These are phyloP conservation scores for Lentithecium fluviatile DNA, from an alignment of 495 filamentous ascomycete genomes.

Conservation along the genomic window DNA sequence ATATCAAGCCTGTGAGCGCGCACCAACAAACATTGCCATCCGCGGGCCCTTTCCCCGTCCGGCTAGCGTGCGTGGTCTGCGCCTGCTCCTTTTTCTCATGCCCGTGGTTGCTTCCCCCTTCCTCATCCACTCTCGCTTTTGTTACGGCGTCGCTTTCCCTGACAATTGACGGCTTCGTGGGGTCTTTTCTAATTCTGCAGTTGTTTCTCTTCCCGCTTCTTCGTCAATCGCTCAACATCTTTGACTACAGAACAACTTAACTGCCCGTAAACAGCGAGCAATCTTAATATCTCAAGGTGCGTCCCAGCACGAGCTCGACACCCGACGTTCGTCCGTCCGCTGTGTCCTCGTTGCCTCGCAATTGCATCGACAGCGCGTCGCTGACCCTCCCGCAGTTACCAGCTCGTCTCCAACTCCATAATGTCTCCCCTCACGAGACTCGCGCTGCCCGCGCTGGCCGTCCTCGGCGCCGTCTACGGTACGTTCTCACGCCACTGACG, in stretches of 20 bases:
- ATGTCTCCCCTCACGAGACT: slow-evolving; percentile 73
- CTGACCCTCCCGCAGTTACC: slow-evolving; percentile 25
- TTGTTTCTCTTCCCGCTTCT: slow-evolving; percentile 16
- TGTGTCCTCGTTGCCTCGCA: neutral
- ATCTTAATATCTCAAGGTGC: slow-evolving; percentile 35
- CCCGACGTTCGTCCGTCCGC: neutral
- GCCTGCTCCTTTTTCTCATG: slow-evolving; percentile 41
- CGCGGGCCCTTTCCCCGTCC: neutral
- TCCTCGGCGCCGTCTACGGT: slow-evolving; percentile 65
- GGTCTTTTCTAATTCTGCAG: slow-evolving; percentile 9
- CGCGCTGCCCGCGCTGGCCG: slow-evolving; percentile 71
- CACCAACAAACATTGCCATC: neutral
- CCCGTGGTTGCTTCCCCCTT: slow-evolving; percentile 1
- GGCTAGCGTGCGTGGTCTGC: slow-evolving; percentile 2
- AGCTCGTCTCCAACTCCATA: slow-evolving; percentile 20
- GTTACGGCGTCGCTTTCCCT: slow-evolving; percentile 33
- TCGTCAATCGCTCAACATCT: slow-evolving; percentile 35
- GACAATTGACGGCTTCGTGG: neutral
- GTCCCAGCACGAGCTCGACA: slow-evolving; percentile 2
- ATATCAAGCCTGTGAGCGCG: neutral
- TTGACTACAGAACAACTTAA: slow-evolving; percentile 22
- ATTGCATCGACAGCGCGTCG: slow-evolving; percentile 15
- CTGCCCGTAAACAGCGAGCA: slow-evolving; percentile 21
- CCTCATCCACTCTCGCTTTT: slow-evolving; percentile 39
- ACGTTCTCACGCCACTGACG: slow-evolving; percentile 40